These are phyloP conservation scores for Mycena polygramma DNA, from an alignment of 768 basidiomycete genomes.

Conservation along the genomic window DNA sequence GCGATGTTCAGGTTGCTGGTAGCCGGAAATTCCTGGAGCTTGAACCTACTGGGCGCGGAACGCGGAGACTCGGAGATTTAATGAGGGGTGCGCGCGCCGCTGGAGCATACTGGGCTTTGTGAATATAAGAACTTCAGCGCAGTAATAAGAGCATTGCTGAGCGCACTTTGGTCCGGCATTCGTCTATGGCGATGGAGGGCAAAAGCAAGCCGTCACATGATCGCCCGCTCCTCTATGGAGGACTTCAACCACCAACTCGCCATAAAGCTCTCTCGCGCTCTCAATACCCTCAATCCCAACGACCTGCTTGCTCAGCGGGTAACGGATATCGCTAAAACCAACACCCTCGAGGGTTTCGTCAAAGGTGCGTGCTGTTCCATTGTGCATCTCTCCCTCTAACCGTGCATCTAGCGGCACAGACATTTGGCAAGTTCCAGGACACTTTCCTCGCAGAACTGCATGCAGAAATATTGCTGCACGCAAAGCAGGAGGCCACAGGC, in stretches of 20 bases:
- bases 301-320: constrained; percentile 84
- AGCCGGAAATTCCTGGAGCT: not conserved
- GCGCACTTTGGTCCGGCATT: constrained; percentile 36
- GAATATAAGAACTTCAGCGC: not conserved
- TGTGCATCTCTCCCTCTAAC: constrained; percentile 13
- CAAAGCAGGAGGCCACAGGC: constrained; percentile 72
- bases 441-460: constrained; percentile 84
- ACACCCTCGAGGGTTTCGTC: constrained; percentile 72
- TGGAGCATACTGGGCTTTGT: constrained; percentile 80
- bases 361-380: constrained; percentile 60
- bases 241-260: constrained; percentile 77
- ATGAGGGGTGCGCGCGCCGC: constrained; percentile 86
- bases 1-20: constrained; percentile 8
- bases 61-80: constrained; percentile 90
- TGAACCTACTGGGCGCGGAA: constrained; percentile 79
- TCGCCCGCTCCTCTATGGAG: constrained; percentile 10
- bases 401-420: constrained; percentile 68
- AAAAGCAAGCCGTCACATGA: not conserved
- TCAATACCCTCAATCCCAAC: constrained; percentile 88
- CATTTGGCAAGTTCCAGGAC: constrained; percentile 90
- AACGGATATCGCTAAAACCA: constrained; percentile 83
- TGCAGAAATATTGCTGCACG: constrained; percentile 81
- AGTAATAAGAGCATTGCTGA: not conserved
- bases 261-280: constrained; percentile 82
- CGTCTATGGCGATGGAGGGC: too few species aligned